phyloP scores from a whole-genome alignment of 108 stramenopile species.

The Cyclotella distinguenda region DNA sequence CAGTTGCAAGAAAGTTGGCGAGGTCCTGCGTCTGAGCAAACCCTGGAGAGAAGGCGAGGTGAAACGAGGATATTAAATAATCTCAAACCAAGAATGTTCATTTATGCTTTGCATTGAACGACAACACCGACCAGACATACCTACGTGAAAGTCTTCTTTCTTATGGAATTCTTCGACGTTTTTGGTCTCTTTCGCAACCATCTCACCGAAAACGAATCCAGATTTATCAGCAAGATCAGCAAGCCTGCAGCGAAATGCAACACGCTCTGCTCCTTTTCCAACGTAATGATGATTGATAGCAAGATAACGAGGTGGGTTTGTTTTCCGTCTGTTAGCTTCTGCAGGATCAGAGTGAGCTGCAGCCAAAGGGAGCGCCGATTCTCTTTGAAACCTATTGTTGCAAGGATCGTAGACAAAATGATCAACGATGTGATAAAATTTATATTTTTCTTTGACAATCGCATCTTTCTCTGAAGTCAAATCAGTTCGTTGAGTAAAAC shows the following conservation, averaged over 20 bases:
- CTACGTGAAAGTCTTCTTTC: constrained; percentile 42
- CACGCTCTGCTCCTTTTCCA: constrained; percentile 48
- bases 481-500: constrained; percentile 20
- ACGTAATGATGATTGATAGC: constrained; percentile 28
- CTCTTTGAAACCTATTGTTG: neutral
- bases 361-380: neutral
- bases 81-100: no score
- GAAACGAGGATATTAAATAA: no score
- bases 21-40: constrained; percentile 56
- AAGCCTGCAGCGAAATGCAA: constrained; percentile 49
- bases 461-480: constrained; percentile 28
- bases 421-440: constrained; percentile 29
- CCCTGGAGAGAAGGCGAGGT: neutral
- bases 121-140: no score
- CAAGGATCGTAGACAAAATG: constrained; percentile 35
- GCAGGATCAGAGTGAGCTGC: neutral
- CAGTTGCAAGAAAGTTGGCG: constrained; percentile 41
- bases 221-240: constrained; percentile 14
- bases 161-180: constrained; percentile 40
- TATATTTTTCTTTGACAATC: constrained; percentile 27
- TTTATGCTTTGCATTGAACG: no score
- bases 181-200: constrained; percentile 60
- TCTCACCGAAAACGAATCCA: constrained; percentile 40
- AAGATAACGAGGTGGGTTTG: constrained; percentile 29
- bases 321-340: constrained; percentile 7